Conservation (phyloP, 164 flowering plant genomes). For the Vitis rotundifolia region DNA sequence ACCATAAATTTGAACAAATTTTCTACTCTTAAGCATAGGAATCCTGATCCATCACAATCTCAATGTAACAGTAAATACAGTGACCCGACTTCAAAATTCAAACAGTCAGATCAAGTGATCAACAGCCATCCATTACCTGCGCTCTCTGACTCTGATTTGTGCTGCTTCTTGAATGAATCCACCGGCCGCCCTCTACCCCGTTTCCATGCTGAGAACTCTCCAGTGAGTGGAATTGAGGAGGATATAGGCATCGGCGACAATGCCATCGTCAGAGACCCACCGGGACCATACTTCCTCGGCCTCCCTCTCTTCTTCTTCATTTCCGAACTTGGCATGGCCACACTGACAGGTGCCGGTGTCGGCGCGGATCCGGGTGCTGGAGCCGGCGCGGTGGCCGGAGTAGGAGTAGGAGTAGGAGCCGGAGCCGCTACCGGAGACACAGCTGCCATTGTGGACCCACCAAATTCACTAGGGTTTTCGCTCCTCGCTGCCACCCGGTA, state of each 20-base stretch:
- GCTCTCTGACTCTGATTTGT: slow-evolving; percentile 36
- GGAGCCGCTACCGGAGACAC: slow-evolving; percentile 1
- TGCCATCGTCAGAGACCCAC: slow-evolving; percentile 48
- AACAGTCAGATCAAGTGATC: background rate
- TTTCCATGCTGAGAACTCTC: slow-evolving; percentile 50
- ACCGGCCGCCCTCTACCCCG: slow-evolving; percentile 40
- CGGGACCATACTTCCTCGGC: slow-evolving; percentile 87
- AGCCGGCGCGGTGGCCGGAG: slow-evolving; percentile 6
- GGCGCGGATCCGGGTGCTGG: slow-evolving; percentile 9
- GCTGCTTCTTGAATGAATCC: slow-evolving; percentile 40
- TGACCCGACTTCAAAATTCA: background rate
- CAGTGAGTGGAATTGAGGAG: slow-evolving; percentile 57
- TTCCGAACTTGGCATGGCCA: slow-evolving; percentile 14
- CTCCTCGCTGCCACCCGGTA: slow-evolving; percentile 33
- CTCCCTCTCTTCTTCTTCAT: slow-evolving; percentile 77
- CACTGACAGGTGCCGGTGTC: slow-evolving; percentile 18
- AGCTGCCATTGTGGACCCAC: slow-evolving; percentile 18
- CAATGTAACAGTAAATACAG: slow-evolving; percentile 11
- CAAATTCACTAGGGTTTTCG: slow-evolving; percentile 22
- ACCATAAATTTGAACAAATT: too few relatives aligned
- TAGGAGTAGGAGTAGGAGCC: slow-evolving; percentile 12
- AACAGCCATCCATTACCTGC: slow-evolving; percentile 31
- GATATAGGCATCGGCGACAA: slow-evolving; percentile 85
- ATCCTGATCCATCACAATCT: background rate
- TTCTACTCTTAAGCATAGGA: too few relatives aligned